A percentile compares a stretch with the other conserved stretches of the same genome.
Evolutionary conservation across 495 filamentous ascomycete genomes (phyloP).

Genomic region (Neurospora sp.): DNA sequence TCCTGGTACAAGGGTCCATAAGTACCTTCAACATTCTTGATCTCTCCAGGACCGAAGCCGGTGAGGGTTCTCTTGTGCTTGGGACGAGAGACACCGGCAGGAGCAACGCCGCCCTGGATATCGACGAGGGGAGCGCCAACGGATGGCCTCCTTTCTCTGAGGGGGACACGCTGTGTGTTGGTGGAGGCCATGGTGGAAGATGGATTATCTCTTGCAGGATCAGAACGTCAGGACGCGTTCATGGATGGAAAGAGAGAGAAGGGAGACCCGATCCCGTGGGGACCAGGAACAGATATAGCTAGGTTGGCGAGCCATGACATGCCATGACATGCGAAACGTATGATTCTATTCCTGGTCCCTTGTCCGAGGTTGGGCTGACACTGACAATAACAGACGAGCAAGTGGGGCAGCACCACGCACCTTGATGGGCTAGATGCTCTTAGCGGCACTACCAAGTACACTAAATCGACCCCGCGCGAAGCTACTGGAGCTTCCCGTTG

Average conservation of each 20-base stretch:
- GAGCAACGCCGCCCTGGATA: conserved; percentile 70
- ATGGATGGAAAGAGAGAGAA: not conserved
- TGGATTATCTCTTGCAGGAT: not conserved
- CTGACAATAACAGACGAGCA: not conserved
- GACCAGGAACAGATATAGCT: not conserved
- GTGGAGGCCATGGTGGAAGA: not conserved
- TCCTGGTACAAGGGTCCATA: conserved; percentile 15
- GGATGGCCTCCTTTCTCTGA: conserved; percentile 55
- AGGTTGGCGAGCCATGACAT: not conserved
- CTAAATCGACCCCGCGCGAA: not conserved
- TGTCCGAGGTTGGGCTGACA: not conserved
- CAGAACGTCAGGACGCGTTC: not conserved
- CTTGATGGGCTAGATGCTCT: not conserved
- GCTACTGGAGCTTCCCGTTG: not conserved
- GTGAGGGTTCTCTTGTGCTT: conserved; percentile 95
- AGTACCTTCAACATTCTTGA: conserved; percentile 89
- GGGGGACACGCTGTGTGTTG: conserved; percentile 23
- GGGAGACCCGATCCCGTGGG: not conserved
- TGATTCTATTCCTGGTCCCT: not conserved
- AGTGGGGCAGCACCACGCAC: not conserved
- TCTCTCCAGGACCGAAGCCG: conserved; percentile 79
- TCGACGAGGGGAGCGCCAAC: conserved; percentile 73
- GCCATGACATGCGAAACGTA: not conserved
- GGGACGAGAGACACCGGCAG: conserved; percentile 59
- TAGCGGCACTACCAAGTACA: not conserved